Conservation (phyloP, 2,329 filamentous ascomycete species). For the Xylariaceae sp. region DNA sequence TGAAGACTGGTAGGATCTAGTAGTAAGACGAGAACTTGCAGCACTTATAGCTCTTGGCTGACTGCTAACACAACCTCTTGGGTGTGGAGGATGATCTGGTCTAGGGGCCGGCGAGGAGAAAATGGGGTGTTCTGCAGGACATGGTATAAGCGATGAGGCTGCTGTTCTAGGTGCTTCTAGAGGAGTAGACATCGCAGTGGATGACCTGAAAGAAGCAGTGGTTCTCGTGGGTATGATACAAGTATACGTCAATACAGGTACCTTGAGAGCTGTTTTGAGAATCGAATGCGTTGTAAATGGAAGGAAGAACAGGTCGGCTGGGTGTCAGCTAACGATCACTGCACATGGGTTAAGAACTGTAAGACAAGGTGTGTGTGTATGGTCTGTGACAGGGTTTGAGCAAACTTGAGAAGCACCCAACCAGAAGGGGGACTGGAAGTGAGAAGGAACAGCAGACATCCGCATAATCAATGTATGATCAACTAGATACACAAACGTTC, state of each 20-base stretch:
- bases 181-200: constrained; percentile 22
- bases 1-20: constrained; percentile 32
- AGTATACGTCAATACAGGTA: constrained; percentile 6
- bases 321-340: no score
- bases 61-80: constrained; percentile 16
- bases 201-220: constrained; percentile 1
- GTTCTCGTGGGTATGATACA: constrained; percentile 6
- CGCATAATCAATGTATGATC: no score
- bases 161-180: constrained; percentile 12
- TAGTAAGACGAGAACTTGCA: constrained; percentile 15
- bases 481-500: no score
- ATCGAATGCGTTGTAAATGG: no score
- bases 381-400: no score
- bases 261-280: no score
- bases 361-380: no score
- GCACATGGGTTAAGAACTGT: no score
- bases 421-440: no score
- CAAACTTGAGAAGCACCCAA: no score
- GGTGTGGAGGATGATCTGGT: constrained; percentile 1
- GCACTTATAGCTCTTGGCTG: constrained; percentile 21
- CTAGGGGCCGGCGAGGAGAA: constrained; percentile 29
- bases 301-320: no score
- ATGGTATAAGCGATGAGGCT: constrained; percentile 25
- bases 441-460: no score
- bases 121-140: constrained; percentile 16